Base-by-base conservation (phyloP, 306 rosid species). In the Senna siamea region DNA sequence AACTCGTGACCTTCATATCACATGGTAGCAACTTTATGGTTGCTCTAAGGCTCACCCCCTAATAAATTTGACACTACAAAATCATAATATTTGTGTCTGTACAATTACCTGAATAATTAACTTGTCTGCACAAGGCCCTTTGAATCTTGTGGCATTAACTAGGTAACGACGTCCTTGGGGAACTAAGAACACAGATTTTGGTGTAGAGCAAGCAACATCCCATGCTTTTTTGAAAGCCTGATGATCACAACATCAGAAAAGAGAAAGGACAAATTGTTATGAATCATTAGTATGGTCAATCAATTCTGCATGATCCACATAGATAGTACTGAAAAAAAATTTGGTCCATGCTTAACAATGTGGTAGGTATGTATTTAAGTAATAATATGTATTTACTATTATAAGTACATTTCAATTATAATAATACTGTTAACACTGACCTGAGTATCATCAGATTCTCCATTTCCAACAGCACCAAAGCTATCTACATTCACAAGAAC, bases 401-500 rank as follows among this genome's bases (percentile, higher is more conserved):
- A 52, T 6, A 6, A 52, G 63, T 20, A 69, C 57, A 12, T 48
- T 17, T 54, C 23, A 51, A n/a, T 44, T 9, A 19, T 34, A 62
- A 62, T 0, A 23, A 18, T 14, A n/a, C n/a, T n/a, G 26, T 0
- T 1, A 7, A 44, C 55, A 64, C 64, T 82, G 63, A 86, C 99
- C 98, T 80, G 85, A 47, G 96, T 89, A 83, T 94, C 93, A 76
- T 89, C 99, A 77, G 89, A 78, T 88, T 85, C 84, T 80, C 95
- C 93, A 74, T 89, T 81, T 76, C 97, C 99, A 80, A 73, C 87
- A 12, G 99, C 97, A 18, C 89, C 92, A 55, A 92, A 89, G 87
- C 97, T 88, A 81, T 95, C 99, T 60, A 95, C 88, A 69, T 92
- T 92, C 66, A 92, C 98, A 64, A 95, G 96, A 92, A 88, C 87